Evolutionary conservation across 805 yeast genomes (phyloP).

Genomic region (Candida lessepsii): DNA sequence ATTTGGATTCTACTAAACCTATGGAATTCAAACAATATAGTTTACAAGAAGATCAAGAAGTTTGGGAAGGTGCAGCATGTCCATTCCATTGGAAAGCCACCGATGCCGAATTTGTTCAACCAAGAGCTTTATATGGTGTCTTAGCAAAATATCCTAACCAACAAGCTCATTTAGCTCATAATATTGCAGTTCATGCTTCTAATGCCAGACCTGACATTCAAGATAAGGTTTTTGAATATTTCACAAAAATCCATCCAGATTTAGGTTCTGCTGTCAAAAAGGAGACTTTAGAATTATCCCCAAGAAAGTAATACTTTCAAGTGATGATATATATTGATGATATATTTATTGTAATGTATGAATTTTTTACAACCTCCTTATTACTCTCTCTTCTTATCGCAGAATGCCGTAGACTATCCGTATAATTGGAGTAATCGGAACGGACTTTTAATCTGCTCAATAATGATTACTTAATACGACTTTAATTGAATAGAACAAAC

Average conservation of each 20-base stretch:
- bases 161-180: constrained; percentile 79
- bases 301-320: constrained; percentile 36
- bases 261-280: constrained; percentile 67
- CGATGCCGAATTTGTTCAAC: constrained; percentile 71
- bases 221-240: constrained; percentile 75
- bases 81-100: constrained; percentile 83
- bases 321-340: too few species aligned
- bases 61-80: constrained; percentile 78
- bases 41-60: constrained; percentile 68
- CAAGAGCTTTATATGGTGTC: constrained; percentile 74
- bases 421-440: too few species aligned
- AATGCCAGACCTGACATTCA: constrained; percentile 74
- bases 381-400: background rate
- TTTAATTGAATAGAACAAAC: too few species aligned
- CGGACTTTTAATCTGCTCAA: too few species aligned
- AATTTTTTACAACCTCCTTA: background rate
- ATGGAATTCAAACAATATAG: constrained; percentile 44
- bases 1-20: constrained; percentile 57
- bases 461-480: too few species aligned
- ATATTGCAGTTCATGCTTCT: constrained; percentile 71
- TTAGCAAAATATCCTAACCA: constrained; percentile 76
- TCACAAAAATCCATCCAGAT: constrained; percentile 65
- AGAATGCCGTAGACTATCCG: too few species aligned
- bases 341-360: constrained; percentile 3
- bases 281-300: constrained; percentile 54